Evolutionary conservation across 768 basidiomycete species (phyloP), one percentile per base, ranked within the genome.

Genomic region (Boletus vermiculosoides): DNA sequence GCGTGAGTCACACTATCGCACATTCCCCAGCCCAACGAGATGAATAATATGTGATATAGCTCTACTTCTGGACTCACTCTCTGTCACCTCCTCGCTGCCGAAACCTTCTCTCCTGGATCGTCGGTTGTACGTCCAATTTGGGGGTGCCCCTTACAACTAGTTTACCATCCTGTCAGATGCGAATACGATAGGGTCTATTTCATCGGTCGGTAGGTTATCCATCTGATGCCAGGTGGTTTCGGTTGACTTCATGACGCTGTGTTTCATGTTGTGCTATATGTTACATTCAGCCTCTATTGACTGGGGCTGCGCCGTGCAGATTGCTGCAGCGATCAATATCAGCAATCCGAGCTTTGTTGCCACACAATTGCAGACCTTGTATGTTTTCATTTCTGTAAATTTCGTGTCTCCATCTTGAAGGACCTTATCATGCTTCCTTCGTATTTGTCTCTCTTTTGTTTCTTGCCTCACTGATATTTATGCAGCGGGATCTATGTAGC

Each of bases 41-140:
- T 20, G 22, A 36, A 47, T 15, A 25, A 49, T 28, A n/a, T 13
- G 4, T 41, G 33, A 36, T 30, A 40, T 42, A 85, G 78, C 74
- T 86, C 18, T 86, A 88, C 63, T 88, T 83, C 62, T 88, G 87
- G 86, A 84, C 87, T 0, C 80, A 85, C 58, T 78, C 77, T 0
- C 68, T 84, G 4, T 80, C 83, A 0, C 80, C 83, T 6, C 81
- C 82, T 9, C 68, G 78, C 34, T 87, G 79, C 70, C 74, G 82
- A 22, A 83, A 82, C 56, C 68, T 88, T 8, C 78, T 87, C 18
- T 79, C 82, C 9, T 88, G 86, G 86, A 76, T 87, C 34, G 86
- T 88, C 3, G 87, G 86, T 34, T 87, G 85, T 87, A 61, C 12
- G 82, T 73, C 22, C 1, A 39, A 18, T 1, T 12, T 28, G 1